These are phyloP conservation scores for Melaleuca quinquenervia DNA, from an alignment of 345 rosid genomes.

Conservation along the genomic window DNA sequence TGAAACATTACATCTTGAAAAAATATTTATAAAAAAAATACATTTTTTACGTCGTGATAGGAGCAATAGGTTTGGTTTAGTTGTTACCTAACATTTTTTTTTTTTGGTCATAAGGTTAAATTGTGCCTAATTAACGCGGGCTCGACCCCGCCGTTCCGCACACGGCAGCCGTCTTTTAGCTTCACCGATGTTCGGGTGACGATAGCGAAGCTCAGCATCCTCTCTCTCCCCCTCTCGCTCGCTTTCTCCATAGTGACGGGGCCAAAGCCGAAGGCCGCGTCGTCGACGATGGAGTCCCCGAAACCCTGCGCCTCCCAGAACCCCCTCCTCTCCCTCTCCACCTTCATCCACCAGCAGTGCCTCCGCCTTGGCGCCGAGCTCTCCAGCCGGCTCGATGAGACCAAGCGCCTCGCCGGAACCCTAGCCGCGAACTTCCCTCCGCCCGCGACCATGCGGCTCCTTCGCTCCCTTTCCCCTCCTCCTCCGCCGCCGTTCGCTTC, in stretches of 20 bases:
- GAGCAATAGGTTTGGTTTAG: no score
- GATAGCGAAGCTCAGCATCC: neutral
- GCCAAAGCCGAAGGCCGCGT: neutral
- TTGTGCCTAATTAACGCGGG: no score
- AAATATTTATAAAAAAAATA: no score
- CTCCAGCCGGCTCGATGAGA: constrained; percentile 37
- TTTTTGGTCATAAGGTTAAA: no score
- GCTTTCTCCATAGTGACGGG: neutral
- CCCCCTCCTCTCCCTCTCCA: constrained; percentile 33
- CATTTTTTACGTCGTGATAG: no score
- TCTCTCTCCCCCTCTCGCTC: neutral
- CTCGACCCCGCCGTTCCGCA: neutral
- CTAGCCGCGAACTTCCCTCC: constrained; percentile 15
- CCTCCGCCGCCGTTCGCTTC: constrained; percentile 48
- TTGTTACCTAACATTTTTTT: no score
- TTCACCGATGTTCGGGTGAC: neutral
- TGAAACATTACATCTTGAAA: no score
- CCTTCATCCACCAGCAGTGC: constrained; percentile 34
- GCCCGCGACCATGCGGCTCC: neutral
- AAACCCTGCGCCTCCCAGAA: constrained; percentile 25
- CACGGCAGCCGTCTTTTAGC: neutral
- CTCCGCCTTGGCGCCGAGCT: constrained; percentile 40
- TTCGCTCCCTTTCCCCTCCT: neutral
- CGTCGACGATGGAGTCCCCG: constrained; percentile 36
- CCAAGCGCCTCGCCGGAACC: constrained; percentile 30